Base-by-base conservation (phyloP, 371 early-diverging fungal genomes). In the Batkoa obscura region DNA sequence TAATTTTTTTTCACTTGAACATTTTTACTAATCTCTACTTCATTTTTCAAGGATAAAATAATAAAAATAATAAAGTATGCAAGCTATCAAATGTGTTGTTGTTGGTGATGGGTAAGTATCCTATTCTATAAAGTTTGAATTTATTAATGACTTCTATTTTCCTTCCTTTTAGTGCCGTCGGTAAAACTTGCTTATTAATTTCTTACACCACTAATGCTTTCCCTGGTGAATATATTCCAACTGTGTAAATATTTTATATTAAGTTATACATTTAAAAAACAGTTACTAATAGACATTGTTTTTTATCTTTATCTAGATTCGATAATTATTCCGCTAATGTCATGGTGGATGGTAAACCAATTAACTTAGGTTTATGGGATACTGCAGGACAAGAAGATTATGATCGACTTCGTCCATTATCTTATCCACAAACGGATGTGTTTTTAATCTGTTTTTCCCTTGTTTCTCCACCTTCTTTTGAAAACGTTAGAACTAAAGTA, bases 301-400 rank as follows among this genome's bases (percentile, higher is more conserved):
- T 23, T 12, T 39, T 35, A 2, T 48, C 3, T 43, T 39, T 33
- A 30, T n/a, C 46, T 73, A 84, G 85, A 34, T 96, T 96, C 68
- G 97, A 97, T 67, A 97, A 93, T 75, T 90, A 91, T 67, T 88
- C 88, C 48, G 87, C 86, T 52, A 90, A 90, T 70, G 86, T 94
- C 37, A 80, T 84, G 81, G 85, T 95, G 10, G 95, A 95, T 69
- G 93, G 91, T 58, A 84, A 86, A 69, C 84, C 82, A 48, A 89
- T 95, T 63, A 91, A 88, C 71, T 72, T 98, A 31, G 93, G 91
- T 33, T 79, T 96, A 48, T 98, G 96, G 97, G 98, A 98, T 81
- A 98, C 96, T 10, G 94, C 97, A 55, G 96, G 90, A 45, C 98
- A 97, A 71, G 98, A 98, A 72, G 94, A 94, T 70, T 95, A 92